Evolutionary conservation across 345 rosid genomes (phyloP).

Genomic region (Microthlaspi erraticum): DNA sequence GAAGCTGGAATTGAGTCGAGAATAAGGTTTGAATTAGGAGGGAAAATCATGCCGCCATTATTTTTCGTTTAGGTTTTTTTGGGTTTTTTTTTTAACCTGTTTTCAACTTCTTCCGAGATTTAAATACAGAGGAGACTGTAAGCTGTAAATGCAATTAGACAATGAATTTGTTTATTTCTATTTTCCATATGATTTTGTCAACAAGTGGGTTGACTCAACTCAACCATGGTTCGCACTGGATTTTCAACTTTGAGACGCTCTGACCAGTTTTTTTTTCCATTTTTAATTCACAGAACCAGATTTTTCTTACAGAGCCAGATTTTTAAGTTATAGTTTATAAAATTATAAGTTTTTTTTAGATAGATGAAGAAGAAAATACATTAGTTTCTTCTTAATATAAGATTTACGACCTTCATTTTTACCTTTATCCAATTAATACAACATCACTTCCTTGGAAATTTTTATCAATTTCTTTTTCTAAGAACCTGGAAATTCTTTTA

Average conservation of each 20-base stretch:
- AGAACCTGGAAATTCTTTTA: no score
- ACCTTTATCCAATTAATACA: no score
- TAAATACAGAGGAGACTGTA: not conserved
- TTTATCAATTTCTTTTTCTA: no score
- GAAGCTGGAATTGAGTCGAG: conserved; percentile 10
- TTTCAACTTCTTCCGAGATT: not conserved
- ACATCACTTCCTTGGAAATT: no score
- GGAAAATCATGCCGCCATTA: conserved; percentile 43
- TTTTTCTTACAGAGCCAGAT: no score
- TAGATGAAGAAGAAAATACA: not conserved
- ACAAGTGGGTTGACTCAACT: not conserved
- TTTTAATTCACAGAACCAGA: not conserved
- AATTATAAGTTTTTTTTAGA: no score
- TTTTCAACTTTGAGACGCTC: conserved; percentile 10
- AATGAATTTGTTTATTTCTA: not conserved
- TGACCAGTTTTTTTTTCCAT: not conserved
- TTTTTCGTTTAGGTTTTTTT: conserved; percentile 14
- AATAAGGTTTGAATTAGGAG: conserved; percentile 39
- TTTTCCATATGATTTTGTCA: not conserved
- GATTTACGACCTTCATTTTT: no score
- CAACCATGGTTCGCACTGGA: conserved; percentile 2
- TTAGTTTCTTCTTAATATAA: no score
- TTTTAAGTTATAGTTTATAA: no score
- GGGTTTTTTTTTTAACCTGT: not conserved
- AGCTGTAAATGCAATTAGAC: not conserved